Evolutionary conservation across 2,329 filamentous ascomycete species (phyloP).

Genomic region (Aspergillus bombycis): DNA sequence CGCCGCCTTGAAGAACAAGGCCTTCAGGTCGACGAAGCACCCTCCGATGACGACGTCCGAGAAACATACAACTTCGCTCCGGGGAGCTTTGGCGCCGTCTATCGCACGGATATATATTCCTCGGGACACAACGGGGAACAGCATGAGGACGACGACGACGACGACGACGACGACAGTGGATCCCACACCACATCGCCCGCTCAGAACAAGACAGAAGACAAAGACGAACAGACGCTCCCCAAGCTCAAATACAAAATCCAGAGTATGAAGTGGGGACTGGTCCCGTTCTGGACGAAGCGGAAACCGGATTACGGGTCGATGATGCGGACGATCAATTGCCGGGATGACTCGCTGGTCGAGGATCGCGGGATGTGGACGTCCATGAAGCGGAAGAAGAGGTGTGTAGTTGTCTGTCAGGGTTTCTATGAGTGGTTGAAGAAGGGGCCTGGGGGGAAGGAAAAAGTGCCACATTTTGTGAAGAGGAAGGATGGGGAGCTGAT

Average conservation of each 20-base stretch:
- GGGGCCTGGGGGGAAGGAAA: constrained; percentile 70
- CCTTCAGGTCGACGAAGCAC: constrained; percentile 72
- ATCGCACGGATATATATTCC: constrained; percentile 67
- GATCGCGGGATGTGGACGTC: constrained; percentile 84
- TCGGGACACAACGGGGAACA: constrained; percentile 31
- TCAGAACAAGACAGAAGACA: neutral
- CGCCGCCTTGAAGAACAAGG: constrained; percentile 72
- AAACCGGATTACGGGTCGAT: constrained; percentile 75
- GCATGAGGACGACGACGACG: constrained; percentile 16
- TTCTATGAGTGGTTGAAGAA: constrained; percentile 97
- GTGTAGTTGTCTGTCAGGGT: constrained; percentile 83
- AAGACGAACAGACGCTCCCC: constrained; percentile 20
- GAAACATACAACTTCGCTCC: constrained; percentile 94
- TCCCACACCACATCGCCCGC: neutral
- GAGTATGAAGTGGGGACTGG: constrained; percentile 92
- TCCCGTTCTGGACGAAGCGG: constrained; percentile 91
- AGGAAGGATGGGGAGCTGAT: constrained; percentile 80
- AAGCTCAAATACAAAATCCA: constrained; percentile 71
- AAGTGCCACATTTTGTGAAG: constrained; percentile 81
- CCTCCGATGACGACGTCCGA: constrained; percentile 69
- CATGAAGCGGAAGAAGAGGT: constrained; percentile 89
- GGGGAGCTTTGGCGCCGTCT: constrained; percentile 81
- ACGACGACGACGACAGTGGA: too few species aligned
- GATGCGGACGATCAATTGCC: constrained; percentile 92
- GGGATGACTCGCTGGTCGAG: constrained; percentile 79